A percentile compares a stretch with the other conserved stretches of the same genome.
Conservation (phyloP, 345 rosid species). For the Barbarea vulgaris region DNA sequence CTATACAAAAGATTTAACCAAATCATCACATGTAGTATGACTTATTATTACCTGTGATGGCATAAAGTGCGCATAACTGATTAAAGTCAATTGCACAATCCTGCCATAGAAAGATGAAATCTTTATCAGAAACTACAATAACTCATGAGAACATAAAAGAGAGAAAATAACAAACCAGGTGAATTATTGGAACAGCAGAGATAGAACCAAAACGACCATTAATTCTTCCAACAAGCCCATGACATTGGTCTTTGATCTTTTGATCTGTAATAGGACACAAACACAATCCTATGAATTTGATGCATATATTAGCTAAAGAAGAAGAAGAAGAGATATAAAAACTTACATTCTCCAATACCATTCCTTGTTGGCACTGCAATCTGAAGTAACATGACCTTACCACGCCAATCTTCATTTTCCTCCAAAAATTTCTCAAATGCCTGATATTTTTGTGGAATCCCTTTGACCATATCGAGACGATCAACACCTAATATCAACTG, state of each 20-base stretch:
- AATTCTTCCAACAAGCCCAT: conserved; percentile 91
- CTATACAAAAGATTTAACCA: neutral
- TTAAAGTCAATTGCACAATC: conserved; percentile 82
- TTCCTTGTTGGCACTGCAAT: conserved; percentile 99
- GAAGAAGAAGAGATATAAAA: neutral
- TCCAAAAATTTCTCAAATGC: conserved; percentile 98
- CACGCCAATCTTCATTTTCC: conserved; percentile 88
- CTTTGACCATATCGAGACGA: conserved; percentile 97
- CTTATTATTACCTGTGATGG: conserved; percentile 87
- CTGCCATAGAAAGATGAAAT: conserved; percentile 45
- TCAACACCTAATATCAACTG: conserved; percentile 98
- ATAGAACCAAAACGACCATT: conserved; percentile 97
- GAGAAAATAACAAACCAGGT: conserved; percentile 62
- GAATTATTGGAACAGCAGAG: conserved; percentile 88
- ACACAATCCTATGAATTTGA: neutral
- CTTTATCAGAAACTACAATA: conserved; percentile 17
- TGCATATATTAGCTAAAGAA: neutral
- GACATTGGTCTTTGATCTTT: conserved; percentile 96
- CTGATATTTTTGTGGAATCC: conserved; percentile 94
- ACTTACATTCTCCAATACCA: conserved; percentile 97
- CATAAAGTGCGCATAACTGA: conserved; percentile 82
- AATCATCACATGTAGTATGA: conserved; percentile 9
- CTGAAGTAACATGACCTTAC: conserved; percentile 91
- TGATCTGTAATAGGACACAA: conserved; percentile 46
- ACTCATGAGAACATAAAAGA: conserved; percentile 11